Conservation (phyloP, 441 rosid species). For the Populus hybrid region DNA sequence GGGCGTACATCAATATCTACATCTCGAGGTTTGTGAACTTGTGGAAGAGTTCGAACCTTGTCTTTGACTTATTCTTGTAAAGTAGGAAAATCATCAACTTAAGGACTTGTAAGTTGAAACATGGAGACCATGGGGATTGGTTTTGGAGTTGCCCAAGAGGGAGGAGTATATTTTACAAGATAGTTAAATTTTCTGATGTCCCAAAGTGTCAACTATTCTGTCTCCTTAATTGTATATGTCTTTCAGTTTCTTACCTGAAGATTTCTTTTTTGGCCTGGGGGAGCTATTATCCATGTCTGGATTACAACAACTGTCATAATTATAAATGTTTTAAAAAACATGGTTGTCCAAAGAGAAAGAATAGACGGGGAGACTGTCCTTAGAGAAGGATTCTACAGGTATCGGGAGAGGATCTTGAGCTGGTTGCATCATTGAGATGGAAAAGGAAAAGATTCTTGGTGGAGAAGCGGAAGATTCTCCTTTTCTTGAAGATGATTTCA, state of each 20-base stretch:
- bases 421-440: background rate
- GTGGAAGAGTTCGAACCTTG: background rate
- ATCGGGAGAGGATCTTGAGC: fast-evolving
- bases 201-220: background rate
- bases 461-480: background rate
- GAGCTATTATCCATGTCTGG: no score
- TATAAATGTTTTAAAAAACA: no score
- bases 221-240: background rate
- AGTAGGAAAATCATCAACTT: background rate
- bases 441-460: background rate
- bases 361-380: fast-evolving
- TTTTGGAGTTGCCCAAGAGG: background rate
- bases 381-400: background rate
- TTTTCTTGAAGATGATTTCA: no score
- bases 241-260: no score
- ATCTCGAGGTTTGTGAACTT: background rate
- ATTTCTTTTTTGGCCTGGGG: no score
- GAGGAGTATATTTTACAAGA: background rate
- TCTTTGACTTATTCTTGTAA: background rate
- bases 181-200: background rate
- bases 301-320: no score
- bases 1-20: background rate
- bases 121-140: background rate
- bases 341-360: fast-evolving
- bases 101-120: no score